phyloP scores from a whole-genome alignment of 352 stramenopile species.

The Globisporangium camurandrum region DNA sequence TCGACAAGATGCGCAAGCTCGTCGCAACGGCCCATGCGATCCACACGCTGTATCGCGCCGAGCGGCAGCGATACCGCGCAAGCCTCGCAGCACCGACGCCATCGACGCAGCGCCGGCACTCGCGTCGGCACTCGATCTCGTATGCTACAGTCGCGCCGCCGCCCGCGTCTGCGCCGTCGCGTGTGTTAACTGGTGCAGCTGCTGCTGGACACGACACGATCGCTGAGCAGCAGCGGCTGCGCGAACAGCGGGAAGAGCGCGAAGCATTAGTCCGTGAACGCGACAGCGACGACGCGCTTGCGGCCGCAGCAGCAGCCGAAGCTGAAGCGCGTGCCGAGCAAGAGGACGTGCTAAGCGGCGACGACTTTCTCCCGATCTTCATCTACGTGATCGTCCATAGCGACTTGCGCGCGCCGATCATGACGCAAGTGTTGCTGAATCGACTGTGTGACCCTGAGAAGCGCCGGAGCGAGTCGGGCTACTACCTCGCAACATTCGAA shows the following conservation, averaged over 20 bases:
- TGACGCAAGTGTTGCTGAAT: constrained; percentile 78
- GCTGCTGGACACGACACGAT: neutral
- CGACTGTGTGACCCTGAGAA: constrained; percentile 80
- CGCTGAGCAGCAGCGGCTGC: neutral
- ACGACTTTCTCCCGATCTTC: constrained; percentile 86
- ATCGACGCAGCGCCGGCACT: constrained; percentile 14
- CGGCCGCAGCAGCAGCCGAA: constrained; percentile 1
- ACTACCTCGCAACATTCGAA: constrained; percentile 83
- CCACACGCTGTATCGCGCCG: constrained; percentile 57
- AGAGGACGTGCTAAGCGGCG: constrained; percentile 71
- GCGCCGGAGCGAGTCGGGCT: constrained; percentile 78
- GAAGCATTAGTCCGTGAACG: constrained; percentile 8
- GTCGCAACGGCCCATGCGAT: constrained; percentile 65
- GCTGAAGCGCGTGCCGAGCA: too few species aligned
- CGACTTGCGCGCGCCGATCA: constrained; percentile 62
- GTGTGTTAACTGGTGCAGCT: too few species aligned
- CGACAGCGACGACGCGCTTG: constrained; percentile 3
- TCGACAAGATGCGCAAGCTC: constrained; percentile 82
- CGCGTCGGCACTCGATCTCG: constrained; percentile 32
- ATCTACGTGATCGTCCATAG: constrained; percentile 87
- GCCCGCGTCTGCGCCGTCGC: constrained; percentile 4
- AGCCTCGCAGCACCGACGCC: constrained; percentile 18
- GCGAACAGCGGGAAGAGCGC: neutral
- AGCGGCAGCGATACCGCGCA: constrained; percentile 39
- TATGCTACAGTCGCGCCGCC: constrained; percentile 3